Conservation (phyloP, 176 grass and related monocot genomes). For the Aegilops bicornis region DNA sequence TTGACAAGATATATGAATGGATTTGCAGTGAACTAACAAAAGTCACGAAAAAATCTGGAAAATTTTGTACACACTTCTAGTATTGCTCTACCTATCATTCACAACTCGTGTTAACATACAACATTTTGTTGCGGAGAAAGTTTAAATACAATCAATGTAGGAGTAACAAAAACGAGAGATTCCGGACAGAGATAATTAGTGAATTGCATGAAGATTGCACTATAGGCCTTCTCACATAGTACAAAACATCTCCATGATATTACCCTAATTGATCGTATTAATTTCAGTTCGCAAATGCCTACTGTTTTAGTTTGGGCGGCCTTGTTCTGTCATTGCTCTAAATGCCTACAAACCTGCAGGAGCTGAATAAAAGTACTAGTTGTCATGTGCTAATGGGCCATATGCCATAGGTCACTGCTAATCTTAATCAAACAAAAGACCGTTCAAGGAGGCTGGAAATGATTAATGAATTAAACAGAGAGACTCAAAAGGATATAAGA, state of each 20-base stretch:
- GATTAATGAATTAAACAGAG: not conserved
- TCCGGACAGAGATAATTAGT: not conserved
- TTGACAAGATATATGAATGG: not conserved
- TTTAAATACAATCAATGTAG: not conserved
- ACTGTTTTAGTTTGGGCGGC: not conserved
- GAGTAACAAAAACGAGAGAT: not conserved
- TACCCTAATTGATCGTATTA: not conserved
- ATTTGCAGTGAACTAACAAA: not conserved
- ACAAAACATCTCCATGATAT: not conserved
- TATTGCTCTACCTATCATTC: too few relatives aligned
- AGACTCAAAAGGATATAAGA: not conserved
- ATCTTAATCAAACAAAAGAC: not conserved
- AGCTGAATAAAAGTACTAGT: not conserved
- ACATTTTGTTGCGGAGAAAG: not conserved
- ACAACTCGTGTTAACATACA: too few relatives aligned
- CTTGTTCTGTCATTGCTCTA: not conserved
- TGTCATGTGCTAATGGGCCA: not conserved
- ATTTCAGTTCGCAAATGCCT: not conserved
- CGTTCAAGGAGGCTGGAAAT: not conserved
- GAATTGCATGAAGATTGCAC: not conserved
- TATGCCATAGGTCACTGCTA: not conserved
- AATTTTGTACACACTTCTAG: not conserved
- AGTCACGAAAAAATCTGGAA: not conserved
- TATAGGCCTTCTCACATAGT: not conserved
- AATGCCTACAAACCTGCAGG: not conserved